Evolutionary conservation across 129 eudicot genomes (phyloP).

Genomic region (Flaveria robusta): DNA sequence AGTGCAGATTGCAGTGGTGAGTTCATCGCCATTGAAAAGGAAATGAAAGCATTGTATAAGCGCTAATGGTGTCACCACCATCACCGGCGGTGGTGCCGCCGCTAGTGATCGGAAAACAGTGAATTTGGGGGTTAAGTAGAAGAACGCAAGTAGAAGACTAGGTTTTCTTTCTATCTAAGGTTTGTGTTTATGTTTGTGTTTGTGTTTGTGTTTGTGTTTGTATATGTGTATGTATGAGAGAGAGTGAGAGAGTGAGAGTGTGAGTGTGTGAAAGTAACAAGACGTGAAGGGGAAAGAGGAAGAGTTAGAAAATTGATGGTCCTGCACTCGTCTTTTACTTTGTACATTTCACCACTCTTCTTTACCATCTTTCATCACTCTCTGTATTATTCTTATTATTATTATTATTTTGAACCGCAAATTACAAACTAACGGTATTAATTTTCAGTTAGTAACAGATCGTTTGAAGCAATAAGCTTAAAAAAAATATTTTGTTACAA

Average conservation of each 20-base stretch:
- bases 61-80: not conserved
- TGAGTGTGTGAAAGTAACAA: slow-evolving; percentile 39
- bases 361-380: no score
- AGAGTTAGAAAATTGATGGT: slow-evolving; percentile 22
- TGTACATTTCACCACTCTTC: not conserved
- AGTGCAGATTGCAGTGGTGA: slow-evolving; percentile 4
- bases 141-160: no score
- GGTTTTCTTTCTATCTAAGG: not conserved
- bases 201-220: not conserved
- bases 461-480: no score
- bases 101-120: no score
- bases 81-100: slow-evolving; percentile 18
- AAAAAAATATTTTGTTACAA: no score
- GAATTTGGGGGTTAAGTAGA: no score
- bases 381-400: no score
- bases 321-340: slow-evolving; percentile 15
- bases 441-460: no score
- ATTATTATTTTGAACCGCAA: no score
- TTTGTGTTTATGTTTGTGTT: not conserved
- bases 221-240: slow-evolving; percentile 11
- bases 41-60: slow-evolving; percentile 35
- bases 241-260: no score
- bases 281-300: slow-evolving; percentile 31
- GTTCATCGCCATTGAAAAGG: slow-evolving; percentile 40
- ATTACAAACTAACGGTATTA: no score